Percentiles rank a stretch among this genome's conserved stretches.
These are phyloP conservation scores for Rhizopus stolonifer DNA, from an alignment of 371 early-diverging fungal genomes.

Conservation along the genomic window DNA sequence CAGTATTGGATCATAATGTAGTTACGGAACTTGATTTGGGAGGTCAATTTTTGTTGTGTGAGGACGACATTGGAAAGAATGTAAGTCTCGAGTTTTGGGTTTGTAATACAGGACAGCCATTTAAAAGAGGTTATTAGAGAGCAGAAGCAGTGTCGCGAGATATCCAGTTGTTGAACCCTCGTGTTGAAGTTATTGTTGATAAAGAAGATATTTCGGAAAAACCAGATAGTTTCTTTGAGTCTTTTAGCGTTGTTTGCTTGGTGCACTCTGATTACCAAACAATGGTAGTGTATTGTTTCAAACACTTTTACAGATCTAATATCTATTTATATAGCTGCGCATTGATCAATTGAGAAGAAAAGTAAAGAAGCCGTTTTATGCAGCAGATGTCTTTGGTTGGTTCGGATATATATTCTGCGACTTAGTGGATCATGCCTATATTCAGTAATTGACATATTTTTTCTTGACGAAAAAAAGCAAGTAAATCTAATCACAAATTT, in stretches of 20 bases:
- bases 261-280: slow-evolving; percentile 38
- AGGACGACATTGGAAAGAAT: slow-evolving; percentile 66
- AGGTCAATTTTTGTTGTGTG: slow-evolving; percentile 72
- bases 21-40: slow-evolving; percentile 73
- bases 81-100: slow-evolving; percentile 35
- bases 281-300: no score
- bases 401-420: slow-evolving; percentile 87
- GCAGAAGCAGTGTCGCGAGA: slow-evolving; percentile 63
- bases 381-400: slow-evolving; percentile 71
- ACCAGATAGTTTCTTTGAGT: slow-evolving; percentile 50
- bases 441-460: slow-evolving; percentile 47
- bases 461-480: no score
- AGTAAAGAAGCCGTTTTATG: slow-evolving; percentile 61
- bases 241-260: slow-evolving; percentile 70
- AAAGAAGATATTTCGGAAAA: slow-evolving; percentile 44
- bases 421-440: slow-evolving; percentile 66
- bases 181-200: slow-evolving; percentile 64
- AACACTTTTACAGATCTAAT: slow-evolving; percentile 9
- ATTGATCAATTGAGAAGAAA: slow-evolving; percentile 59
- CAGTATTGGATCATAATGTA: slow-evolving; percentile 60
- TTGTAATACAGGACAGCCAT: neutral
- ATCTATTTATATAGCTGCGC: slow-evolving; percentile 40
- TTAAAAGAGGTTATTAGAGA: slow-evolving; percentile 42
- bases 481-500: no score
- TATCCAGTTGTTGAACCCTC: slow-evolving; percentile 70